Conservation (phyloP, 192 early-diverging fungal species). For the Entomortierella chlamydospora region DNA sequence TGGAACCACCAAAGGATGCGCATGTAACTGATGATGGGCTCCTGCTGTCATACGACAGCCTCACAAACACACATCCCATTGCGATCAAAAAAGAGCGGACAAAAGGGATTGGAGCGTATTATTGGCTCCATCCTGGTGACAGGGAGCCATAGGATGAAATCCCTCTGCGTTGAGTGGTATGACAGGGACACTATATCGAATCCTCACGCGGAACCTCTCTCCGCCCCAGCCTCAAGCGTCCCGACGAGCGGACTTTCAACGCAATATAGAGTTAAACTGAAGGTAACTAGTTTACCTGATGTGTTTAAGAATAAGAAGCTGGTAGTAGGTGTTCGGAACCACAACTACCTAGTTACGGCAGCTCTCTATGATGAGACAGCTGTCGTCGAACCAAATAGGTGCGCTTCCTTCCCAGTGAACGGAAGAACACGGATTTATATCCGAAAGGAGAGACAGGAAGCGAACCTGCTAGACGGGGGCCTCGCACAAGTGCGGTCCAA, state of each 20-base stretch:
- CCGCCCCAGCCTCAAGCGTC: not conserved
- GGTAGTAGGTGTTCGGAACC: not conserved
- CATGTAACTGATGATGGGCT: too few species aligned
- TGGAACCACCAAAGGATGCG: too few species aligned
- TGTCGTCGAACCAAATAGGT: constrained; percentile 2
- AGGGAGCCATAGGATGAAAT: not conserved
- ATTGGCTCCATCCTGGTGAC: not conserved
- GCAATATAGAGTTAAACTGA: constrained; percentile 2
- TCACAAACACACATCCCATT: too few species aligned
- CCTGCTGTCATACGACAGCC: too few species aligned
- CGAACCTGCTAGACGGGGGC: not conserved
- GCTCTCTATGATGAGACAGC: not conserved
- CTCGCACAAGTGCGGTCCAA: too few species aligned
- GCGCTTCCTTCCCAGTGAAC: not conserved
- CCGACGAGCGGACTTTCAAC: not conserved
- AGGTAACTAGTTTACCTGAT: not conserved
- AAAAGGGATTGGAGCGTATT: constrained; percentile 1
- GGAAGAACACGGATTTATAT: not conserved
- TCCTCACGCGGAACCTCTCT: constrained; percentile 2
- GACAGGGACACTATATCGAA: not conserved
- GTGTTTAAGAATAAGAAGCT: not conserved
- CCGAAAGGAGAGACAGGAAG: not conserved
- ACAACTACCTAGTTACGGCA: constrained; percentile 10
- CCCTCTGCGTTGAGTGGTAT: constrained; percentile 9
- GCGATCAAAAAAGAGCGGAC: not conserved